phyloP scores from a whole-genome alignment of 2,329 filamentous ascomycete genomes.

The Cyphellophora europaea region DNA sequence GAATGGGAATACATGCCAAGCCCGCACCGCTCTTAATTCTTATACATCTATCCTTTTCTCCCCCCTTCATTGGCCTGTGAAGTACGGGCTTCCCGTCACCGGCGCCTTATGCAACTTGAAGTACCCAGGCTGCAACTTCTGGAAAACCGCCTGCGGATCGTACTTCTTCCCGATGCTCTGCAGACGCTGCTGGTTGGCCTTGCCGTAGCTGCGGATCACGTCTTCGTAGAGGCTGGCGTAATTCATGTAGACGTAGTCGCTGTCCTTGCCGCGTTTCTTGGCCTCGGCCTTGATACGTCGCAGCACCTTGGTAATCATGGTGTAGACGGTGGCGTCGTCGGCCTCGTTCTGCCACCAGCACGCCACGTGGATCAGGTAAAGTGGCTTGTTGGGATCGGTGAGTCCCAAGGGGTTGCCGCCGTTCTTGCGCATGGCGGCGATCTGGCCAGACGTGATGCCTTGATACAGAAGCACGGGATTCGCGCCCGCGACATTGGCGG shows the following conservation, averaged over 20 bases:
- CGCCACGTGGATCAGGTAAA: background rate
- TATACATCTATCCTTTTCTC: too few relatives aligned
- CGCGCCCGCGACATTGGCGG: conserved; percentile 1
- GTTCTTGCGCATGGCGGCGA: background rate
- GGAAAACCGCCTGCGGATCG: conserved; percentile 31
- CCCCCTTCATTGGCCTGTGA: too few relatives aligned
- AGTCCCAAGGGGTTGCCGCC: conserved; percentile 3
- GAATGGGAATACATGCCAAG: too few relatives aligned
- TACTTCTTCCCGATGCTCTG: conserved; percentile 27
- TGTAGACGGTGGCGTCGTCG: background rate
- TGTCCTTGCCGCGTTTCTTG: background rate
- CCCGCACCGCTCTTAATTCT: too few relatives aligned
- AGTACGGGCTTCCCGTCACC: background rate
- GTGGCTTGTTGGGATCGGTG: background rate
- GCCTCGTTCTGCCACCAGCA: background rate
- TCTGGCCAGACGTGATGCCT: background rate
- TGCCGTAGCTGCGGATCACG: conserved; percentile 32
- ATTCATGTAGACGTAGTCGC: conserved; percentile 31
- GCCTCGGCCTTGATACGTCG: background rate
- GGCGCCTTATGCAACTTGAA: background rate
- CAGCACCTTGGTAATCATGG: background rate
- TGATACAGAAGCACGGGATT: conserved; percentile 1
- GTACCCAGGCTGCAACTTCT: background rate
- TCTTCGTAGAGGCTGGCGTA: conserved; percentile 36
- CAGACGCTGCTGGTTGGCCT: conserved; percentile 25